Percentiles rank a stretch among this genome's conserved stretches.
Conservation (phyloP, 2,329 filamentous ascomycete genomes). For the Nothopassalora personata region DNA sequence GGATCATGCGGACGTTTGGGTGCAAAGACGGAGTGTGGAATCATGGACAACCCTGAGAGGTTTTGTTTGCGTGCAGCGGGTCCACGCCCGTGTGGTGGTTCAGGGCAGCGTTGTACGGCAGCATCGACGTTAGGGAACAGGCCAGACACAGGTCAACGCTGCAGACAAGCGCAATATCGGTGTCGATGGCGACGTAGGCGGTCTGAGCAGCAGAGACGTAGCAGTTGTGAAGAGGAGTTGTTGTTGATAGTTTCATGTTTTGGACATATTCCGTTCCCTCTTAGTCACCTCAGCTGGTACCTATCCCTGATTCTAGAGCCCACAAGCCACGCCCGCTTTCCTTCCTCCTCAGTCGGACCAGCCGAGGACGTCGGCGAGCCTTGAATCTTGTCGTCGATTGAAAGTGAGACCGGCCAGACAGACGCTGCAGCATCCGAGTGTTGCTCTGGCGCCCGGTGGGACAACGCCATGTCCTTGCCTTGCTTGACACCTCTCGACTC, state of each 20-base stretch:
- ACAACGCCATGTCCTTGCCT: conserved; percentile 1
- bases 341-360: not conserved
- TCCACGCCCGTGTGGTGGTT: conserved; percentile 1
- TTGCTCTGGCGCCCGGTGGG: not conserved
- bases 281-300: not conserved
- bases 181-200: conserved; percentile 8
- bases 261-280: not conserved
- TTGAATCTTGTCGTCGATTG: not conserved
- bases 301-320: not conserved
- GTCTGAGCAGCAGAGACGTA: not conserved
- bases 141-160: conserved; percentile 14
- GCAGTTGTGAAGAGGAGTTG: conserved; percentile 2
- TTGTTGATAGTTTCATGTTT: not conserved
- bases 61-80: conserved; percentile 14
- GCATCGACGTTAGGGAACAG: conserved; percentile 6
- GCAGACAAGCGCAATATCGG: conserved; percentile 14
- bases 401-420: not conserved
- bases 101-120: conserved; percentile 10
- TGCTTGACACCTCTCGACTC: not conserved
- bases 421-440: not conserved
- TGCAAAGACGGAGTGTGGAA: conserved; percentile 2
- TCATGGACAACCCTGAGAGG: conserved; percentile 3
- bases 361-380: not conserved
- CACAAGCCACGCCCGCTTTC: not conserved
- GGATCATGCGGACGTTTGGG: conserved; percentile 18